Evolutionary conservation across 208 protist genomes (phyloP).

Genomic region (Trypanosomatidae sp.): DNA sequence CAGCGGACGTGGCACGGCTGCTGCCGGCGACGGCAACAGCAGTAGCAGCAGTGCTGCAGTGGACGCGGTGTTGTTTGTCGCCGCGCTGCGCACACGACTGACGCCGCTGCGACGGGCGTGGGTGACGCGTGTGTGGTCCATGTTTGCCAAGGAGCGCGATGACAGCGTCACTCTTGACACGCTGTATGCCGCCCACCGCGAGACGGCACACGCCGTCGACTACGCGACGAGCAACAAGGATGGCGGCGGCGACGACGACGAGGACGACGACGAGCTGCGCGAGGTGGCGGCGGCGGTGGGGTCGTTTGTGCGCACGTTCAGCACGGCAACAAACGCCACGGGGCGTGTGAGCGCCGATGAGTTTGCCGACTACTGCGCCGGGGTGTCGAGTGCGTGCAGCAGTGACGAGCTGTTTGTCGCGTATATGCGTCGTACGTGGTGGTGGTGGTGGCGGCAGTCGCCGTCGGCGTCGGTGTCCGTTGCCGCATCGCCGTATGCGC

Average conservation of each 20-base stretch:
- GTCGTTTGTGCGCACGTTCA: too few relatives aligned
- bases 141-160: constrained; percentile 22
- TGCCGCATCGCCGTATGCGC: too few relatives aligned
- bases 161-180: constrained; percentile 22
- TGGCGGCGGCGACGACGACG: constrained; percentile 19
- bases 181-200: constrained; percentile 22
- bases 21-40: too few relatives aligned
- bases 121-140: constrained; percentile 42
- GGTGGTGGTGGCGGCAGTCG: too few relatives aligned
- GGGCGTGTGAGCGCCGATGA: constrained; percentile 61
- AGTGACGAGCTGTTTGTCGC: constrained; percentile 51
- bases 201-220: constrained; percentile 44
- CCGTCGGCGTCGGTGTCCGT: too few relatives aligned
- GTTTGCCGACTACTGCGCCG: constrained; percentile 75
- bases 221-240: too few relatives aligned
- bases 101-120: constrained; percentile 33
- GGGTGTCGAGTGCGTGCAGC: constrained; percentile 26
- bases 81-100: constrained; percentile 33
- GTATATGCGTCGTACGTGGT: constrained; percentile 51
- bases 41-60: constrained; percentile 23
- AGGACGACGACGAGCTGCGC: constrained; percentile 16
- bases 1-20: too few relatives aligned
- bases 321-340: constrained; percentile 67
- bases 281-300: constrained; percentile 53
- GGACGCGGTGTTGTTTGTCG: constrained; percentile 61